Base-by-base conservation (phyloP, 1,284 basidiomycete genomes). In the Vanrija sp. region DNA sequence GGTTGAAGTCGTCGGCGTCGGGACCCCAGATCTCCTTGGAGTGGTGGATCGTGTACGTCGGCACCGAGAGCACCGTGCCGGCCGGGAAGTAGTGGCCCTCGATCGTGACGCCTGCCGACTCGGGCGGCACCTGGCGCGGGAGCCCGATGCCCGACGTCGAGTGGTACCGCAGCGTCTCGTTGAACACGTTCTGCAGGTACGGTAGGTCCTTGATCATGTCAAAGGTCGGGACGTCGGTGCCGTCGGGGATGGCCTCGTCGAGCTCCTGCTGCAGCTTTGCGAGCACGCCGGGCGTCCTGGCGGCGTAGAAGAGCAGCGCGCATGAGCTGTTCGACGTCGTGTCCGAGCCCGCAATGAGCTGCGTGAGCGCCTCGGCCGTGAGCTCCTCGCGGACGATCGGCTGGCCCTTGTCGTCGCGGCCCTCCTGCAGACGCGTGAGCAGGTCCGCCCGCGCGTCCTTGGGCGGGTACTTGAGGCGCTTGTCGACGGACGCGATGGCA, bases 331-430 rank as follows among this genome's bases (percentile, higher is more conserved):
- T 91, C 50, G 89, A 89, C 1, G 88, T 61, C 3, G 60, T 61
- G 60, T 61, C 60, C 5, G 60, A 61, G 3, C 88, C 89, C 28
- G 89, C 91, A 62, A 93, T 91, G 19, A 93, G 81, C 62, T 92
- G 86, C 2, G 89, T 92, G 42, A 89, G 77, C 19, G 87, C 89
- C 76, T 94, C 91, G 1, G 89, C 90, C 2, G 89, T 94, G 58
- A 94, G 78, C 71, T 94, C 91, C 60, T 61, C 55, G 55, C 55
- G 60, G 44, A 39, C 50, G 28, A 61, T 57, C 28, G 60, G 55
- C 67, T 84, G 83, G 15, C 91, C 91, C 21, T 86, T 81, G 51
- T 86, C 85, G 69, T 94, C 91, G 64, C 83, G 83, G 26, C 85
- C 89, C 48, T 82, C 78, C 70, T 89, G 86, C 15, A 95, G 80